phyloP scores from a whole-genome alignment of 345 rosid genomes.

The Syzygium grande region DNA sequence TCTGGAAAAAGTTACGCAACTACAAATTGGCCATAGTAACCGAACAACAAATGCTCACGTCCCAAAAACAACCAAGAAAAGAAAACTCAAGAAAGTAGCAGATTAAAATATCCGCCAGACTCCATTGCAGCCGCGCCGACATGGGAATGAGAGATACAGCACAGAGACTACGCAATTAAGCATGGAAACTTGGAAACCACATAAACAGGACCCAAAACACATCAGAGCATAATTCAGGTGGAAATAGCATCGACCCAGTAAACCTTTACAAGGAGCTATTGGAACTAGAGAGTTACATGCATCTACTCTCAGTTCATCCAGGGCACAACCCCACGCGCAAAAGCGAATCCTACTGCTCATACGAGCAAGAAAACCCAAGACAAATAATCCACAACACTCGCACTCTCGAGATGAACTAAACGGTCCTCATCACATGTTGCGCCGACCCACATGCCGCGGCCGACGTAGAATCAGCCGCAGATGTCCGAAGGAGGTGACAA shows the following conservation, averaged over 20 bases:
- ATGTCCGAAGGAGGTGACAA: not conserved
- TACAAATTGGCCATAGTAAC: not conserved
- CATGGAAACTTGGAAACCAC: not conserved
- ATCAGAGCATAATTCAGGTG: not conserved
- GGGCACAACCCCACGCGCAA: not conserved
- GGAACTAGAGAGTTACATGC: not conserved
- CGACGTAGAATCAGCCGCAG: not conserved
- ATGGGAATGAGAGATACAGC: not conserved
- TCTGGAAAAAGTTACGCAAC: not conserved
- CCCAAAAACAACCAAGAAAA: not conserved
- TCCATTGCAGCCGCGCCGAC: accelerated
- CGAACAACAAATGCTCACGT: not conserved
- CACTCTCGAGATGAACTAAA: not conserved
- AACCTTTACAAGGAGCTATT: not conserved
- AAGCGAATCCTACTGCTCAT: not conserved
- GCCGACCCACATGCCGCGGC: not conserved
- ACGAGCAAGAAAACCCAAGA: not conserved
- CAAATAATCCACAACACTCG: not conserved
- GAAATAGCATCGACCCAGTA: not conserved
- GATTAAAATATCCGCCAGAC: not conserved
- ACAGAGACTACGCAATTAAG: not conserved
- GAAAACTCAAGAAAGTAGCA: not conserved
- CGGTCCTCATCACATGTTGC: not conserved
- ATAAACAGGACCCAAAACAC: not conserved
- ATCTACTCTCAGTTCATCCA: not conserved